phyloP scores from a whole-genome alignment of 1,139 yeast species.

The Hansenula anomala region DNA sequence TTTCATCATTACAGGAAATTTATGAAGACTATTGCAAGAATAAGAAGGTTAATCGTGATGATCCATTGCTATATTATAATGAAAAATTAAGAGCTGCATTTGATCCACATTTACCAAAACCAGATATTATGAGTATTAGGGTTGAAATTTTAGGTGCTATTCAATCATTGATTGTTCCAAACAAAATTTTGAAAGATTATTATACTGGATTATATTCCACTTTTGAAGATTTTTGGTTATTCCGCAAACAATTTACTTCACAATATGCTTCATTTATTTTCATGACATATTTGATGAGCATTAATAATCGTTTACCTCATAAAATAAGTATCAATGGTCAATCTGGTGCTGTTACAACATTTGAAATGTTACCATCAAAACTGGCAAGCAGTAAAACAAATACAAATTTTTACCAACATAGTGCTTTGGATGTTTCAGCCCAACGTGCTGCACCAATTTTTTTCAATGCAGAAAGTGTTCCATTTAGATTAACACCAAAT shows the following conservation, averaged over 20 bases:
- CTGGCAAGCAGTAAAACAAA: conserved; percentile 48
- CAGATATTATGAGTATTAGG: conserved; percentile 82
- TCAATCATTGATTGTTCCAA: conserved; percentile 83
- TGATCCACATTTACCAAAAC: conserved; percentile 89
- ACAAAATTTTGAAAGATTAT: conserved; percentile 72
- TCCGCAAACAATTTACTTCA: conserved; percentile 91
- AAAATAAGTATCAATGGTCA: conserved; percentile 79
- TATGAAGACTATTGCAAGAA: conserved; percentile 85
- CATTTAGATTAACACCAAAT: conserved; percentile 95
- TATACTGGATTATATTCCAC: conserved; percentile 61
- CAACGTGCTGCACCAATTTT: conserved; percentile 80
- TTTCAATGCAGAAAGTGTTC: conserved; percentile 92
- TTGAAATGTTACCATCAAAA: conserved; percentile 92
- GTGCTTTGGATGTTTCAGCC: conserved; percentile 52
- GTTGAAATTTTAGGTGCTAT: conserved; percentile 89
- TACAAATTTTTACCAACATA: conserved; percentile 43
- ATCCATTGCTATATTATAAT: conserved; percentile 81
- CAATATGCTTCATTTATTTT: conserved; percentile 95
- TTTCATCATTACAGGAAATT: conserved; percentile 76
- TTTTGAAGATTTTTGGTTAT: conserved; percentile 95
- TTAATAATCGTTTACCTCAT: conserved; percentile 90
- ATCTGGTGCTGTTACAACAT: conserved; percentile 89
- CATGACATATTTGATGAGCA: conserved; percentile 92
- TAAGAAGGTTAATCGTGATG: conserved; percentile 76
- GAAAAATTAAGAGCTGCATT: conserved; percentile 88